These are phyloP conservation scores for Trypanosoma caninum DNA, from an alignment of 208 protist genomes.

Conservation along the genomic window DNA sequence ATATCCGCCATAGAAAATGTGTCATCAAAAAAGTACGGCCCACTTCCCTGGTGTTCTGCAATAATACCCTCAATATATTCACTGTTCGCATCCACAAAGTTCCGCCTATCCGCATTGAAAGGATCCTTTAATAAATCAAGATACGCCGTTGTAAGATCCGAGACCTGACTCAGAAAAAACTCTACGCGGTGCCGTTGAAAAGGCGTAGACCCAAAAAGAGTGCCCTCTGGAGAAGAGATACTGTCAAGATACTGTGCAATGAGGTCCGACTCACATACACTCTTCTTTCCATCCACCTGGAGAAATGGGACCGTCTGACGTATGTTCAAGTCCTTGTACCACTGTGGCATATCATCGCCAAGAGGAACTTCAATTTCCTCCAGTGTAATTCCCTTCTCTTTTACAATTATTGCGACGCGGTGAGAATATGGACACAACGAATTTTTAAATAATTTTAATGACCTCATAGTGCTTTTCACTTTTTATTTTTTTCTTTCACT, in stretches of 20 bases:
- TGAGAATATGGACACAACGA: constrained; percentile 66
- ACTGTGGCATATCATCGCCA: constrained; percentile 51
- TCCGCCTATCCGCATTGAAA: constrained; percentile 52
- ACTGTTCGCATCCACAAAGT: constrained; percentile 42
- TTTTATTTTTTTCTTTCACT: constrained; percentile 3
- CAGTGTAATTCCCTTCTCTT: constrained; percentile 46
- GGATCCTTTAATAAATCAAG: constrained; percentile 51
- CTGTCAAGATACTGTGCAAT: constrained; percentile 72
- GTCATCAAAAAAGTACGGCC: constrained; percentile 67
- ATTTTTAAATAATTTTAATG: constrained; percentile 53
- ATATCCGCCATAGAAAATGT: constrained; percentile 75
- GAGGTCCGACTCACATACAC: constrained; percentile 66
- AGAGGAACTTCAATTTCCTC: constrained; percentile 52
- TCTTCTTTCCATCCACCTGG: constrained; percentile 42
- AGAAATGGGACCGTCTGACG: constrained; percentile 68
- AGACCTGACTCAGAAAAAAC: constrained; percentile 66
- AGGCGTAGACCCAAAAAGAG: constrained; percentile 41
- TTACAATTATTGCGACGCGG: constrained; percentile 50
- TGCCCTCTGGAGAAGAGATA: constrained; percentile 19
- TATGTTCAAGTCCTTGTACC: constrained; percentile 78
- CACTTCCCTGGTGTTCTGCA: constrained; percentile 35
- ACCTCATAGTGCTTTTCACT: constrained; percentile 19
- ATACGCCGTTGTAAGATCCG: constrained; percentile 45
- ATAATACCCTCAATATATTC: constrained; percentile 66
- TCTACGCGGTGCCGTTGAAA: constrained; percentile 61